Base-by-base conservation (phyloP, 345 rosid species). In the Pelargonium nanum region DNA sequence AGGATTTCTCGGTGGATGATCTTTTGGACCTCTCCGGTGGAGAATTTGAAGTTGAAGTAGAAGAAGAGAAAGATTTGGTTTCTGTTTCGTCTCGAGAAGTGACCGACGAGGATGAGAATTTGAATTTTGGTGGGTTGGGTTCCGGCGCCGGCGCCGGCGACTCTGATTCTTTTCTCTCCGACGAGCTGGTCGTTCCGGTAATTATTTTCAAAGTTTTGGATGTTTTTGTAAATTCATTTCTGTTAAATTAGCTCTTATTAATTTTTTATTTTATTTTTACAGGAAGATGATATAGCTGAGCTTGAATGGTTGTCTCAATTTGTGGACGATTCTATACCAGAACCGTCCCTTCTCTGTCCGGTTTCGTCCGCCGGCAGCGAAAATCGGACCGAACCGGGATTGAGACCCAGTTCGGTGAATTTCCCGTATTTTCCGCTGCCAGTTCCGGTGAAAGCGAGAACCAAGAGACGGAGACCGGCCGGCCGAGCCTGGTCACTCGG, bases 1-100 rank as follows among this genome's bases (percentile, higher is more conserved):
- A 25, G 89, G 85, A 65, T 85, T 85, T 70, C 78, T 90, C 1
- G 84, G 48, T 87, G 51, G 95, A 87, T 25, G 78, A 84, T 61
- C 83, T 87, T 72, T 69, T 87, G 0, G 84, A 87, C 61, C 81
- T 87, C 72, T 83, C 91, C 20, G 56, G 61, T 10, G 80, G 71
- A 30, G 82, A 75, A 50, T 61, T 53, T 40, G 76, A 74, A 24
- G 70, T 62, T 22, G 79, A 73, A 53, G 78, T 75, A n/a, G n/a
- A 79, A 59, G 63, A 73, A 52, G 75, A 74, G 26, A 72, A 81
- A 53, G 83, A 75, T 56, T 71, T 72, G 17, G 44, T 68, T 48
- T 82, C 85, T 51, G 65, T 40, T 69, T 71, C 79, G 16, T 83
- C 81, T 57, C 51, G 52, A 4, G 76, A 44, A 13, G 72, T 64